Conservation (phyloP, 768 basidiomycete species). For the Agrocybe praecox region DNA sequence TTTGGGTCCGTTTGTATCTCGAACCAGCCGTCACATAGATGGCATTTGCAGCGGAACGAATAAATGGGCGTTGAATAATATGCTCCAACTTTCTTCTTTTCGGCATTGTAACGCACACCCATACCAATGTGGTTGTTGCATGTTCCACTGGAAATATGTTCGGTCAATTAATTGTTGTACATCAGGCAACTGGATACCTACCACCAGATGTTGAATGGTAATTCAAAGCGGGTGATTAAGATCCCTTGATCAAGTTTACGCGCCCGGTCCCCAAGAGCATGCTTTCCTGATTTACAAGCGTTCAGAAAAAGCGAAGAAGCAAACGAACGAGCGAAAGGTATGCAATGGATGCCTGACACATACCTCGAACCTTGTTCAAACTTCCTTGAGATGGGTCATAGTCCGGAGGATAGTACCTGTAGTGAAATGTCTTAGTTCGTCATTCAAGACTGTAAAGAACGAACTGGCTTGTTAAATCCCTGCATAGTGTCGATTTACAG, state of each 20-base stretch:
- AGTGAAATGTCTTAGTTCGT: conserved; percentile 1
- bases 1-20: conserved; percentile 98
- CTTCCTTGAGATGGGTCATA: conserved; percentile 63
- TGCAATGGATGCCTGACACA: conserved; percentile 3
- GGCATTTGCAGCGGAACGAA: conserved; percentile 97
- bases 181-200: conserved; percentile 35
- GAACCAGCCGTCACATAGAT: conserved; percentile 95
- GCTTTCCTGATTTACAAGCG: conserved; percentile 66
- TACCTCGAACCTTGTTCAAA: conserved; percentile 74
- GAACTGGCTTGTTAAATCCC: conserved; percentile 48
- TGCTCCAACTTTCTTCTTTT: conserved; percentile 95
- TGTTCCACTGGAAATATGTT: conserved; percentile 62
- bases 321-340: background rate
- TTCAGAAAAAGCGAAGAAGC: background rate
- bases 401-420: conserved; percentile 53
- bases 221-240: conserved; percentile 91
- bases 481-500: conserved; percentile 42
- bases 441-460: background rate
- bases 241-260: conserved; percentile 97
- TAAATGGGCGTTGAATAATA: conserved; percentile 96
- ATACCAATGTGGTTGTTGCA: conserved; percentile 98
- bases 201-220: conserved; percentile 98
- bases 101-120: conserved; percentile 99
- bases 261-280: conserved; percentile 91
- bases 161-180: background rate